These are phyloP conservation scores for Orychophragmus violaceus DNA, from an alignment of 345 rosid species.

Conservation along the genomic window DNA sequence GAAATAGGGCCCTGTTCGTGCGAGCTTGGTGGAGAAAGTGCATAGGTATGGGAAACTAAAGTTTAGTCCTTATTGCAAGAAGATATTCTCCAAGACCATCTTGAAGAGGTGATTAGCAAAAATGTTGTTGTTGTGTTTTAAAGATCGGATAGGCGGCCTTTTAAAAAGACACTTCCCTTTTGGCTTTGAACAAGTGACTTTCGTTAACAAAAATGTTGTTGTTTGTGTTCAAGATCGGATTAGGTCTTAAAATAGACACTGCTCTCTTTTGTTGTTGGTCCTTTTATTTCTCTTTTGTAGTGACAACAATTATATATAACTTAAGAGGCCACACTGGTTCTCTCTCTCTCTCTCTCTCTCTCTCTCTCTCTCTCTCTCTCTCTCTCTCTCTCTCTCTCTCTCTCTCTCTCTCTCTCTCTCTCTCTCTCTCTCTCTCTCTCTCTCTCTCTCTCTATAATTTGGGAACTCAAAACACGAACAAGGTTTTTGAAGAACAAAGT, in stretches of 20 bases:
- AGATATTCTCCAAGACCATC: conserved; percentile 53
- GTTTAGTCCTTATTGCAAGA: conserved; percentile 66
- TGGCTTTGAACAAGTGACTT: conserved; percentile 41
- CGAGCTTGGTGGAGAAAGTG: conserved; percentile 43
- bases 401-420: no score
- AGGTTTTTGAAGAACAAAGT: not conserved
- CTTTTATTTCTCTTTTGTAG: not conserved
- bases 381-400: no score
- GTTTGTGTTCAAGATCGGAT: not conserved
- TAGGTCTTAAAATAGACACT: not conserved
- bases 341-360: no score
- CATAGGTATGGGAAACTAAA: conserved; percentile 37
- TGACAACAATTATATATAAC: no score
- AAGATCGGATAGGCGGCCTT: not conserved
- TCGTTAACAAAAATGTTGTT: not conserved
- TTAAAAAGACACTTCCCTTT: not conserved
- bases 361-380: no score
- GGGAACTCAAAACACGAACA: not conserved
- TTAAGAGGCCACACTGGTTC: not conserved
- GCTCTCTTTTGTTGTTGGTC: conserved; percentile 13
- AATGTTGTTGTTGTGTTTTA: not conserved
- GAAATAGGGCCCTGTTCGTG: conserved; percentile 47
- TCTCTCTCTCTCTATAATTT: no score
- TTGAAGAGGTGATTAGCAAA: conserved; percentile 39
- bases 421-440: no score